Evolutionary conservation across 768 basidiomycete species (phyloP).

Genomic region (Hirschioporus abietinus): DNA sequence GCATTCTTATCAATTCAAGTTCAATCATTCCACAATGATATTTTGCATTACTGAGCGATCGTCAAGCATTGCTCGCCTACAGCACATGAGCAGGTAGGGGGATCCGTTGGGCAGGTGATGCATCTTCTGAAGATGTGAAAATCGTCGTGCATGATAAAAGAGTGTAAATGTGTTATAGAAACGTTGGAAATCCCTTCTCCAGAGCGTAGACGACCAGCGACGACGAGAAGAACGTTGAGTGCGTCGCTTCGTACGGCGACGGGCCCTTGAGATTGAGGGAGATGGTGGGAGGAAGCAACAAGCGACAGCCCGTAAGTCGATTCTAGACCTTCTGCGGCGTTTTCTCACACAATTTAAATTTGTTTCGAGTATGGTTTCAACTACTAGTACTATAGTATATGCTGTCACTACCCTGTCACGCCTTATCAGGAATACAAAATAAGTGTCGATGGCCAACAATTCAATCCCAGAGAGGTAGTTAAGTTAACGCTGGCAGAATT

Average conservation of each 20-base stretch:
- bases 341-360: neutral
- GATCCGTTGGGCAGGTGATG: constrained; percentile 38
- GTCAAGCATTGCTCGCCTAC: constrained; percentile 52
- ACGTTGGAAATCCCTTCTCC: constrained; percentile 20
- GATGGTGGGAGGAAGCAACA: neutral
- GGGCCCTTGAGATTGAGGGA: neutral
- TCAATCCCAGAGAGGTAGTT: too few species aligned
- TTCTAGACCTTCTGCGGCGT: neutral
- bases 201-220: constrained; percentile 21
- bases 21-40: constrained; percentile 3
- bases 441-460: too few species aligned
- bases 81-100: constrained; percentile 50
- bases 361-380: too few species aligned
- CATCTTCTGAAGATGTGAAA: constrained; percentile 25
- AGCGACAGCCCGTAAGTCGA: neutral
- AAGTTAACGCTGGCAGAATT: too few species aligned
- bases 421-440: too few species aligned
- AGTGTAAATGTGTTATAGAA: constrained; percentile 26
- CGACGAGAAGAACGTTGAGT: constrained; percentile 9
- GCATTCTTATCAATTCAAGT: constrained; percentile 8
- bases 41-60: constrained; percentile 47
- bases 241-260: neutral
- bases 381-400: too few species aligned
- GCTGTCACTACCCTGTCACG: too few species aligned
- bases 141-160: constrained; percentile 14